phyloP scores from a whole-genome alignment of 1,139 yeast species.

The Hansenula sp. region DNA sequence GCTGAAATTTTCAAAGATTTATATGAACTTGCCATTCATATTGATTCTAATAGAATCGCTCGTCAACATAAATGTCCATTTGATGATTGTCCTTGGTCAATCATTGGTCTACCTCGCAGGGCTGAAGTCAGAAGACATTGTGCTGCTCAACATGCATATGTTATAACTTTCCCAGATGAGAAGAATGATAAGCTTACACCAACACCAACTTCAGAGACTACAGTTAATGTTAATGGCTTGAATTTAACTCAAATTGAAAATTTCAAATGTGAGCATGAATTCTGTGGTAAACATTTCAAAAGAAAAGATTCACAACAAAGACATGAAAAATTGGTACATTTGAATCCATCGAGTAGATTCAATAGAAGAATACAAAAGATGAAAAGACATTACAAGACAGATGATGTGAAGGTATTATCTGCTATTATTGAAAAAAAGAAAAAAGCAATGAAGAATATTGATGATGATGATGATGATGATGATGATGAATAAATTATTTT shows the following conservation, averaged over 20 bases:
- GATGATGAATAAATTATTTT: no score
- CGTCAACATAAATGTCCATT: conserved; percentile 50
- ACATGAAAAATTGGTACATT: conserved; percentile 50
- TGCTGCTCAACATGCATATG: conserved; percentile 43
- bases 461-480: background rate
- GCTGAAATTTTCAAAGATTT: conserved; percentile 35
- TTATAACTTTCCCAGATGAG: background rate
- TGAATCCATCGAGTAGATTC: conserved; percentile 38
- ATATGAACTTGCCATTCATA: conserved; percentile 39
- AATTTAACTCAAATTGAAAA: no score
- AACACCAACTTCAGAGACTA: no score
- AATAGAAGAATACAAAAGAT: conserved; percentile 31
- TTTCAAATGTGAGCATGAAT: conserved; percentile 27
- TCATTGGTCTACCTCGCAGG: conserved; percentile 54
- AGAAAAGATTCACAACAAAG: conserved; percentile 54
- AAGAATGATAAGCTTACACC: background rate
- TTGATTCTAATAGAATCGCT: conserved; percentile 37
- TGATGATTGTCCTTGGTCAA: conserved; percentile 54
- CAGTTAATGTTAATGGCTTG: no score
- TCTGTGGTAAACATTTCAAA: conserved; percentile 51
- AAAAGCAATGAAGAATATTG: background rate
- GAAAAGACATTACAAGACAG: background rate
- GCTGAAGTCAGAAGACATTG: conserved; percentile 62
- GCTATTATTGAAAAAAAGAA: background rate
- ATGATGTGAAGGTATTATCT: background rate